These are phyloP conservation scores for Plasmodium billcollinsi DNA, from an alignment of 169 alveolate genomes.

Conservation along the genomic window DNA sequence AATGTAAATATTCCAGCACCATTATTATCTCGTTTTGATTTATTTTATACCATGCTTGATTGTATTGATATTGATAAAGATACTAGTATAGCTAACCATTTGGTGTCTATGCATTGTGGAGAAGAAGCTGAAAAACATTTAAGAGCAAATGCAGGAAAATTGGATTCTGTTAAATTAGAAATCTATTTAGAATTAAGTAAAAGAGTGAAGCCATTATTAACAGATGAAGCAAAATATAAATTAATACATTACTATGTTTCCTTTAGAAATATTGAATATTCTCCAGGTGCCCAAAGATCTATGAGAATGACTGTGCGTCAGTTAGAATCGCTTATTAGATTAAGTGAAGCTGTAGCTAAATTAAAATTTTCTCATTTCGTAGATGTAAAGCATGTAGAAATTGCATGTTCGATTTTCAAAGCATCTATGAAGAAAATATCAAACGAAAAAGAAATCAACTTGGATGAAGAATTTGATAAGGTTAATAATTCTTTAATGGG, in stretches of 20 bases:
- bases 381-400: conserved; percentile 93
- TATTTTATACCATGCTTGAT: conserved; percentile 95
- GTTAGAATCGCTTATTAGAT: conserved; percentile 95
- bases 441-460: conserved; percentile 79
- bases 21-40: conserved; percentile 96
- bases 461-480: conserved; percentile 67
- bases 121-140: conserved; percentile 66
- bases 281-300: conserved; percentile 89
- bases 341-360: conserved; percentile 97
- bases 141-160: conserved; percentile 72
- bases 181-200: conserved; percentile 93
- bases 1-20: conserved; percentile 97
- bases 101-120: conserved; percentile 77
- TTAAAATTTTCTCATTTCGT: conserved; percentile 93
- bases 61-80: conserved; percentile 93
- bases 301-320: conserved; percentile 97
- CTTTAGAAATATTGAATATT: conserved; percentile 93
- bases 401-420: conserved; percentile 93
- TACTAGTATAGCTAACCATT: conserved; percentile 87
- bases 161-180: conserved; percentile 91
- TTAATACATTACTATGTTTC: conserved; percentile 93
- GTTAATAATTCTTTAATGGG: conserved; percentile 20
- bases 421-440: conserved; percentile 88
- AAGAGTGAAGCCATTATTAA: conserved; percentile 93
- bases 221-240: conserved; percentile 93